Conservation (phyloP, 331 rosid genomes). For the Malus hybrid region DNA sequence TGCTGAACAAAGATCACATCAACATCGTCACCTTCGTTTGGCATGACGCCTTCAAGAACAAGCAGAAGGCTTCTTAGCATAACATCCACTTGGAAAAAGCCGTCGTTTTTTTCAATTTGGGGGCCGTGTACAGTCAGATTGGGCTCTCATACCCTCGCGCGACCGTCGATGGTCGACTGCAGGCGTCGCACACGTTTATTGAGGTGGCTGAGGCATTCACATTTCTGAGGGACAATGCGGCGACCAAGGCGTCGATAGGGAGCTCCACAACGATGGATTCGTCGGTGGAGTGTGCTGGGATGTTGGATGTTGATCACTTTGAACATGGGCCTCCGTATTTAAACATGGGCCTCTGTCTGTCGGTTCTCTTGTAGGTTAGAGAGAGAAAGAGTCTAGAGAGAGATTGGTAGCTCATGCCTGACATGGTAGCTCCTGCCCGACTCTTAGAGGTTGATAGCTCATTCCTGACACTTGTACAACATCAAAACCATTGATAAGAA, state of each 20-base stretch:
- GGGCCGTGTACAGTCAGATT: slow-evolving; percentile 87
- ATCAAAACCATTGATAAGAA: too few relatives aligned
- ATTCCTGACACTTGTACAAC: too few relatives aligned
- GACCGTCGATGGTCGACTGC: slow-evolving; percentile 71
- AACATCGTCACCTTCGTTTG: slow-evolving; percentile 71
- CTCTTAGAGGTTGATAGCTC: too few relatives aligned
- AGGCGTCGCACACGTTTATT: slow-evolving; percentile 79
- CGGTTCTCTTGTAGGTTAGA: too few relatives aligned
- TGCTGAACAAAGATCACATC: slow-evolving; percentile 79
- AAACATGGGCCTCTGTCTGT: too few relatives aligned
- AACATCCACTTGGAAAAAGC: slow-evolving; percentile 95
- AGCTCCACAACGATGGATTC: slow-evolving; percentile 66
- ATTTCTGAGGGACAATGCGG: slow-evolving; percentile 62
- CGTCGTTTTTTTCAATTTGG: slow-evolving; percentile 73
- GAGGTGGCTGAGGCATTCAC: slow-evolving; percentile 82
- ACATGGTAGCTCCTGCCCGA: too few relatives aligned
- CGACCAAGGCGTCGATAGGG: slow-evolving; percentile 77
- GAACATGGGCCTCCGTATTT: too few relatives aligned
- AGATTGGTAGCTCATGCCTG: too few relatives aligned
- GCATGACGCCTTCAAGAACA: slow-evolving; percentile 87
- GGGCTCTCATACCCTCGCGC: slow-evolving; percentile 67
- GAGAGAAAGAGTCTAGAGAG: too few relatives aligned
- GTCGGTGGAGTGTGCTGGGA: slow-evolving; percentile 81
- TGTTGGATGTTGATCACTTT: slow-evolving; percentile 40
- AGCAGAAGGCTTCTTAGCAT: slow-evolving; percentile 85